Percentiles rank a stretch among this genome's conserved stretches.
These are phyloP conservation scores for Pythium rhizo-oryzae DNA, from an alignment of 352 stramenopile genomes.

Conservation along the genomic window DNA sequence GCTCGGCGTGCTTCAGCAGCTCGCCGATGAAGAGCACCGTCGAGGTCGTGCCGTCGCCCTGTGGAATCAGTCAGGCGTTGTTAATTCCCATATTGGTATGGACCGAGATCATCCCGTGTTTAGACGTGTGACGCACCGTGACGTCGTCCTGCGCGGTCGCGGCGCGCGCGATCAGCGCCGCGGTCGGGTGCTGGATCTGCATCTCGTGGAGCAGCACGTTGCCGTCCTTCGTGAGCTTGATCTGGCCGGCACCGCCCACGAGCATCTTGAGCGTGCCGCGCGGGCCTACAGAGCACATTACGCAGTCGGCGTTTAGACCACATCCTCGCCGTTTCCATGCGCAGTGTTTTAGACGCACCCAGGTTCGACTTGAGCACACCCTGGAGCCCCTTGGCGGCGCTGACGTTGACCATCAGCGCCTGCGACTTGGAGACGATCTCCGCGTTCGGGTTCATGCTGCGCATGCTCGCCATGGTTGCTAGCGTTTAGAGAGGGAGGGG, in stretches of 20 bases:
- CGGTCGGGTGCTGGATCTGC: conserved; percentile 99
- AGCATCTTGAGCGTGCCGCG: conserved; percentile 99
- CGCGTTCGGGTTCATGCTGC: conserved; percentile 94
- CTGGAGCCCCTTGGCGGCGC: conserved; percentile 96
- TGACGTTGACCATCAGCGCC: conserved; percentile 97
- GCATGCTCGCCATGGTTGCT: conserved; percentile 60
- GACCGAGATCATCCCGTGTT: not conserved
- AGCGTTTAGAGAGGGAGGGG: not conserved
- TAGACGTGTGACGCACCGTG: conserved; percentile 43
- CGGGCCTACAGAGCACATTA: conserved; percentile 66
- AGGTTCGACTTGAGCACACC: conserved; percentile 95
- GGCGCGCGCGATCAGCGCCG: conserved; percentile 97
- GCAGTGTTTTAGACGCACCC: conserved; percentile 42
- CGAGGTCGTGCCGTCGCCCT: conserved; percentile 98
- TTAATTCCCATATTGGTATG: not conserved
- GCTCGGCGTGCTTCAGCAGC: conserved; percentile 97
- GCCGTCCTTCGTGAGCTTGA: conserved; percentile 99
- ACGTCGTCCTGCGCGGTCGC: conserved; percentile 97
- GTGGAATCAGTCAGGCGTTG: not conserved
- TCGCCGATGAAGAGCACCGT: conserved; percentile 99
- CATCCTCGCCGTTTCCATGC: not conserved
- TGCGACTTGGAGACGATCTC: conserved; percentile 97
- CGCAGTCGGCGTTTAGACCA: not conserved
- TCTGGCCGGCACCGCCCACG: conserved; percentile 98
- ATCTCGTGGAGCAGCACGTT: conserved; percentile 99